Evolutionary conservation across 805 yeast species (phyloP).

Genomic region (Wickerhamomyces sydowiorum): DNA sequence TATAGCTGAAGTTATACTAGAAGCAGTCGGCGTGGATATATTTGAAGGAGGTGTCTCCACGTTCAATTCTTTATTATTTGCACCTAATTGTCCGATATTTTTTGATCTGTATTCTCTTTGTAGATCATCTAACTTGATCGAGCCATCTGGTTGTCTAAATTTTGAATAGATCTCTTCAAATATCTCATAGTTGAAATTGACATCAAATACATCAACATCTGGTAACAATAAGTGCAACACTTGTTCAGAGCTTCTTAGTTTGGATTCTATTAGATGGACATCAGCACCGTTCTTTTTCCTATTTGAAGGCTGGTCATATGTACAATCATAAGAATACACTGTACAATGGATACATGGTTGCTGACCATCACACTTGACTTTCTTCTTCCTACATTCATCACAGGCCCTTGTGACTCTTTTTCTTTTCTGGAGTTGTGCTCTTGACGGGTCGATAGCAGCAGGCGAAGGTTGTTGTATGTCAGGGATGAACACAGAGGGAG

Average conservation of each 20-base stretch:
- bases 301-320: conserved; percentile 58
- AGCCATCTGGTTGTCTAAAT: not conserved
- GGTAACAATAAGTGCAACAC: conserved; percentile 32
- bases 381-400: conserved; percentile 30
- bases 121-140: conserved; percentile 5
- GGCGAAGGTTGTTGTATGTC: not conserved
- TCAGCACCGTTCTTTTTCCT: conserved; percentile 36
- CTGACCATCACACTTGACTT: conserved; percentile 77
- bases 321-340: conserved; percentile 76
- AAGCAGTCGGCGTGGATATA: not conserved
- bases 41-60: conserved; percentile 4
- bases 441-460: not conserved
- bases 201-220: conserved; percentile 29
- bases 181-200: conserved; percentile 22
- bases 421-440: conserved; percentile 35
- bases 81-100: too few relatives aligned
- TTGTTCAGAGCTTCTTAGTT: conserved; percentile 28
- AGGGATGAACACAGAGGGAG: not conserved
- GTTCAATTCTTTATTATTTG: conserved; percentile 2
- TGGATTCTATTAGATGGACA: conserved; percentile 27
- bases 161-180: conserved; percentile 15
- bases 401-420: conserved; percentile 51
- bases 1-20: not conserved
- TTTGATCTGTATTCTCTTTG: conserved; percentile 7
- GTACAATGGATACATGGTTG: conserved; percentile 82